Evolutionary conservation across 257 asterid genomes (phyloP).

Genomic region (Rhazya stricta): DNA sequence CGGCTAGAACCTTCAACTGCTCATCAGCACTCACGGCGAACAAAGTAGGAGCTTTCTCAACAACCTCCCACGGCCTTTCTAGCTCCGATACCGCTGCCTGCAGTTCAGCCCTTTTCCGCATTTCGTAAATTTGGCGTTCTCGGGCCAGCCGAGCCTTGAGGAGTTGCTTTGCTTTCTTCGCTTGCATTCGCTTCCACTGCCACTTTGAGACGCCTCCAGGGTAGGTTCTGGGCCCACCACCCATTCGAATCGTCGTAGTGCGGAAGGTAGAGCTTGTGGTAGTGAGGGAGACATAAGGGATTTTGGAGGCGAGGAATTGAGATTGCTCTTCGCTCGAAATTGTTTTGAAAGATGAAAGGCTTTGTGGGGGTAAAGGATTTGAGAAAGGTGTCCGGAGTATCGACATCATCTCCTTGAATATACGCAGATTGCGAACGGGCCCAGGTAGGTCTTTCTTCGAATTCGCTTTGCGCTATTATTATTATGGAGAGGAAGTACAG

Average conservation of each 20-base stretch:
- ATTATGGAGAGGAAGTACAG: too few relatives aligned
- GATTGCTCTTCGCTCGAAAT: slow-evolving; percentile 26
- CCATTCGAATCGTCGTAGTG: slow-evolving; percentile 70
- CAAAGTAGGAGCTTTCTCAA: slow-evolving; percentile 74
- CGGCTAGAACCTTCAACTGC: slow-evolving; percentile 90
- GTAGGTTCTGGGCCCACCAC: slow-evolving; percentile 95
- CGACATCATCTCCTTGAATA: slow-evolving; percentile 33
- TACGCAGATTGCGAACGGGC: too few relatives aligned
- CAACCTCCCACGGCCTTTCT: slow-evolving; percentile 96
- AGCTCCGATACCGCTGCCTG: slow-evolving; percentile 89
- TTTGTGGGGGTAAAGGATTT: slow-evolving; percentile 27
- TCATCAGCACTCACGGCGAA: slow-evolving; percentile 91
- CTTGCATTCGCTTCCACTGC: slow-evolving; percentile 98
- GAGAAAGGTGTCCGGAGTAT: slow-evolving; percentile 32
- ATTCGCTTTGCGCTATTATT: too few relatives aligned
- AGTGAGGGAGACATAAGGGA: slow-evolving; percentile 38
- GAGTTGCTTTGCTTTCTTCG: slow-evolving; percentile 77
- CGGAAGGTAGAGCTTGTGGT: slow-evolving; percentile 24
- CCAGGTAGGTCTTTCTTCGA: too few relatives aligned
- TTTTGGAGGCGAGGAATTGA: slow-evolving; percentile 31
- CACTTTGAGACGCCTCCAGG: slow-evolving; percentile 98
- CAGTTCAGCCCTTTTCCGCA: slow-evolving; percentile 94
- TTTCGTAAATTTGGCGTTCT: slow-evolving; percentile 86
- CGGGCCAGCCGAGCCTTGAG: slow-evolving; percentile 80
- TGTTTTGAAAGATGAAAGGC: slow-evolving; percentile 39